Evolutionary conservation across 164 flowering plant species (phyloP).

Genomic region (Sedum album): DNA sequence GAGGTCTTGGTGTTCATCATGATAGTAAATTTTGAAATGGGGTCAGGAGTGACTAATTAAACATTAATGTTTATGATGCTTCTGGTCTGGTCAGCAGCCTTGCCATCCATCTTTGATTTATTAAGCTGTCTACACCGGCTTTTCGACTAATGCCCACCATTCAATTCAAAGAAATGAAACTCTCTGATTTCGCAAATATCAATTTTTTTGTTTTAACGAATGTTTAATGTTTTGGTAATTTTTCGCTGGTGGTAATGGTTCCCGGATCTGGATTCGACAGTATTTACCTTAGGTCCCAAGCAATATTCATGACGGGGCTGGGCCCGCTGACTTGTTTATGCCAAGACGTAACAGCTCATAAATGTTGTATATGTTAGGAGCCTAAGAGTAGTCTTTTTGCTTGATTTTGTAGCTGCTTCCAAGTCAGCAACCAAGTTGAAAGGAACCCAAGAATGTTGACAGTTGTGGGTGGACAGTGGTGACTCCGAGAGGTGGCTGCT

Average conservation of each 20-base stretch:
- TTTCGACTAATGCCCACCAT: not conserved
- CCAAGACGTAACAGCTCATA: not conserved
- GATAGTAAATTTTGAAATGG: not conserved
- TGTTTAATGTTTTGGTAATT: too few species aligned
- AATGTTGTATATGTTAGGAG: not conserved
- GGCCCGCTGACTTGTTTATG: not conserved
- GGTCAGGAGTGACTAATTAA: not conserved
- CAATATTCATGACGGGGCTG: not conserved
- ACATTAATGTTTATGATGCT: not conserved
- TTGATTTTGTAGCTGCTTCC: slow-evolving; percentile 1
- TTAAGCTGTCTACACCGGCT: not conserved
- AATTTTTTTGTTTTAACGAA: not conserved
- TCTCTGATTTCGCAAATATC: not conserved
- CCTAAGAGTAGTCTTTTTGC: not conserved
- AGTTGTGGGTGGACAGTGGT: not conserved
- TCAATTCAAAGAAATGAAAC: slow-evolving; percentile 3
- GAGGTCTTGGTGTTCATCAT: not conserved
- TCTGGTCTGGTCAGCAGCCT: slow-evolving; percentile 5
- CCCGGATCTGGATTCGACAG: not conserved
- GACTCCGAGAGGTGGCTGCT: slow-evolving; percentile 7
- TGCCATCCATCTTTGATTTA: slow-evolving; percentile 6
- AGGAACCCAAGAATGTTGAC: slow-evolving; percentile 4
- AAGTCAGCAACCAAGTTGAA: slow-evolving; percentile 6
- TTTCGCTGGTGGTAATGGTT: too few species aligned
- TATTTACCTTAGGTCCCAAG: not conserved